Conservation (phyloP, 306 rosid genomes). For the Rosa persica region DNA sequence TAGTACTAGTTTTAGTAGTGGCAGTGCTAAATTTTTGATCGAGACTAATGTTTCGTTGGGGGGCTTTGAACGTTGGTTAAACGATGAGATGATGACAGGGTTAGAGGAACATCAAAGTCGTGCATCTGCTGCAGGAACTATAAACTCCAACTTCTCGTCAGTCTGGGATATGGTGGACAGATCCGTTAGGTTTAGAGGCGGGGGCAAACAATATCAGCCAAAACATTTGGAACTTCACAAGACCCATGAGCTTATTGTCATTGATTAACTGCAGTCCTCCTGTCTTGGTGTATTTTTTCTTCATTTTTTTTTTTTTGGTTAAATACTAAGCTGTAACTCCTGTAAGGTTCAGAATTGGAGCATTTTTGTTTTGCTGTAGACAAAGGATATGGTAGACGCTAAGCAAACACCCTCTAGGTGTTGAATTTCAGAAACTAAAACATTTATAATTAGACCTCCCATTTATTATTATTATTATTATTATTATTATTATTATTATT, state of each 20-base stretch:
- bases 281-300: too few species aligned
- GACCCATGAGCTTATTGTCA: too few species aligned
- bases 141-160: background rate
- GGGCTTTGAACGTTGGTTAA: background rate
- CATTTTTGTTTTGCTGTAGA: too few species aligned
- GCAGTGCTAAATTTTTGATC: background rate
- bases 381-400: too few species aligned
- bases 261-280: too few species aligned
- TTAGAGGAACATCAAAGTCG: background rate
- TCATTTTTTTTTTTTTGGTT: background rate
- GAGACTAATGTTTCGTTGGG: background rate
- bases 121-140: background rate
- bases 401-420: too few species aligned
- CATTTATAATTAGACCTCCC: background rate
- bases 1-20: background rate
- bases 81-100: background rate
- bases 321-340: too few species aligned
- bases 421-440: too few species aligned
- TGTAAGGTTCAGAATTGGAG: background rate
- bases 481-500: too few species aligned
- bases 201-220: too few species aligned
- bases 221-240: too few species aligned
- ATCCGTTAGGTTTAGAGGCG: background rate
- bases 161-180: background rate
- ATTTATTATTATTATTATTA: too few species aligned